phyloP scores from a whole-genome alignment of 2,329 filamentous ascomycete species.

The Dactylellina drechsleri region DNA sequence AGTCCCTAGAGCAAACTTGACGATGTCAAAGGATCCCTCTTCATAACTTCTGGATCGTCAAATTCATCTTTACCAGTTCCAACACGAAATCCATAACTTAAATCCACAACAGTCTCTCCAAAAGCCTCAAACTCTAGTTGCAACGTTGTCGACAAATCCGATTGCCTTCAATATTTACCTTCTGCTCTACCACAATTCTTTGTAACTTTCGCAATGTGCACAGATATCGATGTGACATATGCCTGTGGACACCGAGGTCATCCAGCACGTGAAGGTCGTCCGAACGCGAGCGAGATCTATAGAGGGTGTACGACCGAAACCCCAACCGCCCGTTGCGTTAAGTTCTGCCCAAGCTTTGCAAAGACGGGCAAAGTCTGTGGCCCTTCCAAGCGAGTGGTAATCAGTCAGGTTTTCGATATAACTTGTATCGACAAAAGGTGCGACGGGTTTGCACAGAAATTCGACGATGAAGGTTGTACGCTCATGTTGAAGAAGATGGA shows the following conservation, averaged over 20 bases:
- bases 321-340: conserved; percentile 27
- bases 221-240: conserved; percentile 40
- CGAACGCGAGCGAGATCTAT: conserved; percentile 13
- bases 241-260: conserved; percentile 35
- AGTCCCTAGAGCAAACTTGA: too few species aligned
- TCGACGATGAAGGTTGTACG: conserved; percentile 17
- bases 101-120: too few species aligned
- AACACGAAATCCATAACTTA: too few species aligned
- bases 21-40: too few species aligned
- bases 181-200: not conserved
- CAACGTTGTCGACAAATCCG: not conserved
- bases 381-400: conserved; percentile 9
- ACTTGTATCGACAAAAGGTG: conserved; percentile 16
- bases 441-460: not conserved
- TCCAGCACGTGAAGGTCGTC: not conserved
- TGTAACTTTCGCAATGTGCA: conserved; percentile 23
- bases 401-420: conserved; percentile 24
- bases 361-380: conserved; percentile 10
- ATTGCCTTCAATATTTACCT: not conserved
- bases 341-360: conserved; percentile 5
- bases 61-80: too few species aligned
- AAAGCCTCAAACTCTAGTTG: too few species aligned
- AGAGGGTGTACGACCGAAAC: not conserved
- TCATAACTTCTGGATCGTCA: too few species aligned
- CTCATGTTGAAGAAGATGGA: conserved; percentile 15